Base-by-base conservation (phyloP, 1,139 yeast species). In the Candida buenavistaensis region DNA sequence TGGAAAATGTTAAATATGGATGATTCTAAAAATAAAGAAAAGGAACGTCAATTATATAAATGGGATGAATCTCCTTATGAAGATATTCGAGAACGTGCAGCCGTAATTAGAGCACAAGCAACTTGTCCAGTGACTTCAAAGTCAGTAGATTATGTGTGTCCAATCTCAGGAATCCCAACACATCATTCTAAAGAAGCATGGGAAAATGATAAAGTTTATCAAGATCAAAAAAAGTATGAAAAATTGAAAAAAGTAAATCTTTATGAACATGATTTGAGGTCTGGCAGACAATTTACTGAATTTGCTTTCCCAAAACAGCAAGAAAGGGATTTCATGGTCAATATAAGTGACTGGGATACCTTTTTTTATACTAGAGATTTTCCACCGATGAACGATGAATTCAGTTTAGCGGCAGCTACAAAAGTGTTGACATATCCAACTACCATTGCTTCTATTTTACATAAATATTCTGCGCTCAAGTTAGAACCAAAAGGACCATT, bases 311-410 rank as follows among this genome's bases (percentile, higher is more conserved):
- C 98, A 3, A 82, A 78, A 6, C 75, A 69, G 19, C 96, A 87
- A 59, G 86, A 82, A 43, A 70, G 72, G 34, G 97, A 90, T 55
- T 82, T 81, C 40, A 70, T 79, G 44, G 80, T 89, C 41, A 90
- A 87, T 58, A 77, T 90, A 59, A 68, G 81, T 35, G 82, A 77
- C 57, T 92, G 98, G 98, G 97, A 92, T 59, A 72, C 95, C 13
- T 92, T 79, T 52, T 83, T 92, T 57, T 92, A 92, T 61, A 92
- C 98, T 0, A 75, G 98, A 58, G 87, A 85, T 51, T 92, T 88
- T 58, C 82, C 80, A 51, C 90, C 97, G 4, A 90, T 92, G 97
- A 96, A 92, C 59, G 86, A 96, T 9, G 97, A 90, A 58, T 92
- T 87, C 65, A 95, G 90, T 61, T 68, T 90, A 54, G 97, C 98